phyloP scores from a whole-genome alignment of 2,329 filamentous ascomycete species.

The Aspergillus cejpii region DNA sequence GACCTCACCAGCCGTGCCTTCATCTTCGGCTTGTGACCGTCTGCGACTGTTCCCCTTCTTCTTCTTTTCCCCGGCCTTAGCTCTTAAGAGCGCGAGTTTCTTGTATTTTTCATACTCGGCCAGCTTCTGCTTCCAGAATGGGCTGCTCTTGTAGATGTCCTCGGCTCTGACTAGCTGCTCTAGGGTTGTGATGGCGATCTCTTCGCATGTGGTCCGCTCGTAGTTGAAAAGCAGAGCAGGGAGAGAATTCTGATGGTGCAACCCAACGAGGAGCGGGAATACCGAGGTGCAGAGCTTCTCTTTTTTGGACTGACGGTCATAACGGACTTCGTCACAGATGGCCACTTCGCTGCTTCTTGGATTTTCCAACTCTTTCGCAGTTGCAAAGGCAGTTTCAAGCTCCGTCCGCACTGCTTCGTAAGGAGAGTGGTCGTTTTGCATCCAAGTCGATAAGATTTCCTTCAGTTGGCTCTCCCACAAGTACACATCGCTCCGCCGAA shows the following conservation, averaged over 20 bases:
- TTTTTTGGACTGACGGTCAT: neutral
- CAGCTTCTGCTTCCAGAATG: conserved; percentile 57
- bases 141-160: conserved; percentile 37
- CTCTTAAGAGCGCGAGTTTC: conserved; percentile 1
- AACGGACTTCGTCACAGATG: neutral
- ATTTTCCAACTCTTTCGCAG: neutral
- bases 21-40: conserved; percentile 21
- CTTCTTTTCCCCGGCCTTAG: conserved; percentile 30
- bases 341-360: neutral
- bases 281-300: neutral
- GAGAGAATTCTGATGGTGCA: conserved; percentile 56
- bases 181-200: conserved; percentile 44
- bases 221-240: conserved; percentile 75
- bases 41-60: conserved; percentile 36
- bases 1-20: conserved; percentile 11
- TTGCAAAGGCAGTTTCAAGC: conserved; percentile 26
- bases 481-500: conserved; percentile 60
- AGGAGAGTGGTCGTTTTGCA: conserved; percentile 49
- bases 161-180: conserved; percentile 51
- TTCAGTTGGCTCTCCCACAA: conserved; percentile 61
- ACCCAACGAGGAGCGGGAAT: conserved; percentile 22
- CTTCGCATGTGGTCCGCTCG: conserved; percentile 59
- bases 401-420: conserved; percentile 49
- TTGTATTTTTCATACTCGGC: conserved; percentile 48
- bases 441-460: conserved; percentile 52